Conservation (phyloP, 176 grass and related monocot genomes). For the Alopecurus myosuroides region DNA sequence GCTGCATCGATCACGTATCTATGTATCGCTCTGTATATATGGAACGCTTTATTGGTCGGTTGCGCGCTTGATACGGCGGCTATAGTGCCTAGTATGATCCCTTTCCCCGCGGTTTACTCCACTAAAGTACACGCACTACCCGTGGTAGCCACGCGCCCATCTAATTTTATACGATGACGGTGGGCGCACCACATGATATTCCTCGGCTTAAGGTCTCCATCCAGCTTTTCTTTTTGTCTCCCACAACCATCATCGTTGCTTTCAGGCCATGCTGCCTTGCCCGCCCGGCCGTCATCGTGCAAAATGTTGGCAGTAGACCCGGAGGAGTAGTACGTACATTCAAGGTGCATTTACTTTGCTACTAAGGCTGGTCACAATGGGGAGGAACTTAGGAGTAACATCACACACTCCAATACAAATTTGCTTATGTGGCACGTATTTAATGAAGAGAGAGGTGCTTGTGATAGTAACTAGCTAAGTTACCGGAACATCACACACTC, state of each 20-base stretch:
- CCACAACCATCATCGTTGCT: background rate
- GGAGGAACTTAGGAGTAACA: too few relatives aligned
- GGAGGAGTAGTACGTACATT: background rate
- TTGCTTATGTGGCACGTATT: too few relatives aligned
- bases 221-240: constrained; percentile 8
- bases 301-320: background rate
- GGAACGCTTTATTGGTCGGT: background rate
- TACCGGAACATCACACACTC: too few relatives aligned
- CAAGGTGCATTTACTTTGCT: background rate
- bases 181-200: background rate
- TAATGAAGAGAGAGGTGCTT: too few relatives aligned
- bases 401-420: too few relatives aligned
- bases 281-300: too few relatives aligned
- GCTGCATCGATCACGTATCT: background rate
- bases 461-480: too few relatives aligned
- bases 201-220: background rate
- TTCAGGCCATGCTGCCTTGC: too few relatives aligned
- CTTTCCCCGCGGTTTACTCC: background rate
- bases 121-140: constrained; percentile 17
- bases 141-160: constrained; percentile 67
- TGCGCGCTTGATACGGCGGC: too few relatives aligned
- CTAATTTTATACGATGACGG: background rate
- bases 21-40: background rate
- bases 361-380: too few relatives aligned
- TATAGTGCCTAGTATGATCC: too few relatives aligned